Conservation (phyloP, 306 rosid genomes). For the Dalbergia oliveri region DNA sequence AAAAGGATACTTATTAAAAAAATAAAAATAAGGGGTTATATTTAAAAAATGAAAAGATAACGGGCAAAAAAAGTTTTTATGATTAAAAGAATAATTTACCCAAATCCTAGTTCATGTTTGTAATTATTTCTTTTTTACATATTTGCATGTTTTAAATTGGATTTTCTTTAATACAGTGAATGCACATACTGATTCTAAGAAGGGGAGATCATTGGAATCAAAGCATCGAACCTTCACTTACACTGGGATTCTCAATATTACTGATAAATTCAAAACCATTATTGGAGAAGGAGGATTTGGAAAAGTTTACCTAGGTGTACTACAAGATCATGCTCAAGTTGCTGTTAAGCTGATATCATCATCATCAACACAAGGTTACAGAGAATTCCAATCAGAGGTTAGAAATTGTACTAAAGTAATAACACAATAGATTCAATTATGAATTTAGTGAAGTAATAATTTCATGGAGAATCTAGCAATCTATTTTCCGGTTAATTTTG, state of each 20-base stretch:
- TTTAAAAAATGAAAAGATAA: too few species aligned
- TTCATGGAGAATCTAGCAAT: not conserved
- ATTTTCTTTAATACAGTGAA: not conserved
- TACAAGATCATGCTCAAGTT: conserved; percentile 45
- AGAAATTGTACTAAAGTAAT: not conserved
- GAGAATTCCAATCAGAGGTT: conserved; percentile 54
- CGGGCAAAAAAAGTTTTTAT: too few species aligned
- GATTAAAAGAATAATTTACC: too few species aligned
- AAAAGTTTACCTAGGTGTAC: conserved; percentile 47
- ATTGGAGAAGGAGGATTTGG: conserved; percentile 68
- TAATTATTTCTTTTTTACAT: not conserved
- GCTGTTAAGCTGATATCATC: conserved; percentile 58
- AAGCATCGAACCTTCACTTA: conserved; percentile 42
- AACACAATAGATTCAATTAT: not conserved
- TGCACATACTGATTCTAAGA: not conserved
- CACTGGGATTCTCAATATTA: conserved; percentile 43
- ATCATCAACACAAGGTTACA: conserved; percentile 54
- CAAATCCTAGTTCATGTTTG: too few species aligned
- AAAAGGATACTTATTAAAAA: too few species aligned
- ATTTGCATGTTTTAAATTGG: not conserved
- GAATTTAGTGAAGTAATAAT: not conserved
- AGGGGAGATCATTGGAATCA: not conserved
- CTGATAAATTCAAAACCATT: conserved; percentile 48
- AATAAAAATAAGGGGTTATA: too few species aligned
- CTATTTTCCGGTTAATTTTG: not conserved